These are phyloP conservation scores for Kalaharituber pfeilii DNA, from an alignment of 2,329 filamentous ascomycete species.

Conservation along the genomic window DNA sequence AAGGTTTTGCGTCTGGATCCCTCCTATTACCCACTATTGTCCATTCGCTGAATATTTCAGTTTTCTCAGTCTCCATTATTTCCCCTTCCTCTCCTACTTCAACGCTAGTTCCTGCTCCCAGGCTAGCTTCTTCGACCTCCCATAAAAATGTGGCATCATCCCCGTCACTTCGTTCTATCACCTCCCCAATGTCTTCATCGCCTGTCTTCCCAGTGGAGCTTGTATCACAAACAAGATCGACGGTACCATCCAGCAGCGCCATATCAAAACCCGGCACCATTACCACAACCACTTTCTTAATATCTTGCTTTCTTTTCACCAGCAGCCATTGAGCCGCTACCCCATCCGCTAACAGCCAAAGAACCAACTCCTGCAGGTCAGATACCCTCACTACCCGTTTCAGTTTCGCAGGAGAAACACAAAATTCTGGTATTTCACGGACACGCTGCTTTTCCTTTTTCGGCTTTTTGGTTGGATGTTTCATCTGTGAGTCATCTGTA, in stretches of 20 bases:
- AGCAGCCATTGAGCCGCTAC: constrained; percentile 47
- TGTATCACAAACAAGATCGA: constrained; percentile 24
- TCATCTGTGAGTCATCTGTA: constrained; percentile 4
- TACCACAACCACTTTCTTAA: constrained; percentile 66
- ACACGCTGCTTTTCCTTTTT: constrained; percentile 19
- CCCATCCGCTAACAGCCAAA: constrained; percentile 52
- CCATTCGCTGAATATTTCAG: not conserved
- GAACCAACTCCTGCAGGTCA: constrained; percentile 44
- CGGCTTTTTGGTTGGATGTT: constrained; percentile 11
- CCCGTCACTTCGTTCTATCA: constrained; percentile 6
- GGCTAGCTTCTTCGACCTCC: too few species aligned
- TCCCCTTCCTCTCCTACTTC: not conserved
- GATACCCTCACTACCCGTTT: constrained; percentile 45
- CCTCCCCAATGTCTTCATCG: constrained; percentile 12
- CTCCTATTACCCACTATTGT: constrained; percentile 14
- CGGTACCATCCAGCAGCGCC: constrained; percentile 60
- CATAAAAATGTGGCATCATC: not conserved
- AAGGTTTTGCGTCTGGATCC: constrained; percentile 26
- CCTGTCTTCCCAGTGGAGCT: constrained; percentile 6
- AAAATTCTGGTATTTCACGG: constrained; percentile 21
- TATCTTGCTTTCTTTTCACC: constrained; percentile 43
- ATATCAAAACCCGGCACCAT: constrained; percentile 87
- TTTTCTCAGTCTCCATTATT: not conserved
- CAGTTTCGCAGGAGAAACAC: constrained; percentile 30
- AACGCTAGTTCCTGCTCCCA: not conserved